phyloP scores from a whole-genome alignment of 495 filamentous ascomycete species.

The Acidiella bohemica region DNA sequence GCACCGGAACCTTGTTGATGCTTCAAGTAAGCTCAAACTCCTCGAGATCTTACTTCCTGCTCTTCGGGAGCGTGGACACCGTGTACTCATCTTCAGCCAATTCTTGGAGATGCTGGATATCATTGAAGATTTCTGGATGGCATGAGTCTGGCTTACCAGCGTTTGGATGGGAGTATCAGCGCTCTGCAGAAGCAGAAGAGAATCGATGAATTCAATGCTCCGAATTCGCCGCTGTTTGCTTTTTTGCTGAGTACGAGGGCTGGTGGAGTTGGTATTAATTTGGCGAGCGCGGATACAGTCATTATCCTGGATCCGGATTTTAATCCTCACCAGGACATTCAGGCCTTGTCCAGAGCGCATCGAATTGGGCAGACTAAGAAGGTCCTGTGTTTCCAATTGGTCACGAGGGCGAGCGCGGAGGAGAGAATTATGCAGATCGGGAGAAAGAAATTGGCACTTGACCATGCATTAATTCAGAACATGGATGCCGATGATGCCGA shows the following conservation, averaged over 20 bases:
- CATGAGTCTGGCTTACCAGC: conserved; percentile 53
- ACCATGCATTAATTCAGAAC: conserved; percentile 82
- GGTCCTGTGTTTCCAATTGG: conserved; percentile 84
- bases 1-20: conserved; percentile 73
- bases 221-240: conserved; percentile 65
- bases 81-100: conserved; percentile 94
- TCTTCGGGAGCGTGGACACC: conserved; percentile 69
- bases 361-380: conserved; percentile 92
- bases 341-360: conserved; percentile 85
- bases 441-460: conserved; percentile 84
- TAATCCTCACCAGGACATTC: conserved; percentile 95
- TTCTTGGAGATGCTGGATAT: conserved; percentile 81
- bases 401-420: conserved; percentile 75
- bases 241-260: conserved; percentile 89
- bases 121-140: conserved; percentile 78
- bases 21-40: conserved; percentile 76
- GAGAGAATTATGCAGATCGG: conserved; percentile 95
- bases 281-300: conserved; percentile 92
- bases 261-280: conserved; percentile 92
- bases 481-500: conserved; percentile 69
- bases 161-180: conserved; percentile 68
- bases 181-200: conserved; percentile 78
- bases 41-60: conserved; percentile 83
- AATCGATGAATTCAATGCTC: conserved; percentile 85
- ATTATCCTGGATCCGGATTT: conserved; percentile 97